Conservation (phyloP, 1,139 yeast genomes). For the Pichia sp. region DNA sequence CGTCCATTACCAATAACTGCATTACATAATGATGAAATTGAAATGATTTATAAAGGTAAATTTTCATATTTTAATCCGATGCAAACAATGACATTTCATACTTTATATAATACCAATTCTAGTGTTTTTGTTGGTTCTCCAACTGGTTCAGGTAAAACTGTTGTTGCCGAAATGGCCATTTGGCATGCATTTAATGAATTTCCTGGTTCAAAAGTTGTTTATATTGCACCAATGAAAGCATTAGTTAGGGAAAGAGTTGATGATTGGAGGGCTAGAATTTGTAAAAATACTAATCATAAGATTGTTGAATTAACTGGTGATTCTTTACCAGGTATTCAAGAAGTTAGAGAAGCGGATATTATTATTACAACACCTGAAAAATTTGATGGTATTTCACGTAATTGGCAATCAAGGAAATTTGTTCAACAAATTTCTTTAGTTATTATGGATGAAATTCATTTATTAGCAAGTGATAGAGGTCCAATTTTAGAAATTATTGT, state of each 20-base stretch:
- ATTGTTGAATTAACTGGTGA: slow-evolving; percentile 97
- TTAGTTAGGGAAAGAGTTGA: slow-evolving; percentile 93
- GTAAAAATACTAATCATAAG: slow-evolving; percentile 51
- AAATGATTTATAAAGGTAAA: slow-evolving; percentile 55
- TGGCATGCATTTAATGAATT: slow-evolving; percentile 88
- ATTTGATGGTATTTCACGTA: slow-evolving; percentile 97
- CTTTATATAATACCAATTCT: slow-evolving; percentile 70
- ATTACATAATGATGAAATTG: slow-evolving; percentile 61
- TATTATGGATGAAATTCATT: slow-evolving; percentile 96
- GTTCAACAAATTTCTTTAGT: slow-evolving; percentile 88
- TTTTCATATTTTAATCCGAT: slow-evolving; percentile 93
- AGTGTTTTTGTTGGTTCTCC: slow-evolving; percentile 95
- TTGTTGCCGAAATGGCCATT: slow-evolving; percentile 93
- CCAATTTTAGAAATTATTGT: slow-evolving; percentile 98
- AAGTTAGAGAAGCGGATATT: slow-evolving; percentile 84
- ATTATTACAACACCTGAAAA: slow-evolving; percentile 97
- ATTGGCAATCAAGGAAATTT: slow-evolving; percentile 92
- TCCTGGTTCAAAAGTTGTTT: slow-evolving; percentile 81
- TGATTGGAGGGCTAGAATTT: slow-evolving; percentile 79
- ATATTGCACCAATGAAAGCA: slow-evolving; percentile 99
- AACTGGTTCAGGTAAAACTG: slow-evolving; percentile 97
- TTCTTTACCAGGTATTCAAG: slow-evolving; percentile 82
- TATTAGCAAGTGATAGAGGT: slow-evolving; percentile 95
- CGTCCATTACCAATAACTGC: slow-evolving; percentile 87
- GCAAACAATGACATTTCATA: slow-evolving; percentile 96